Percentiles rank a stretch among this genome's conserved stretches.
phyloP scores from a whole-genome alignment of 768 basidiomycete genomes.

The Sporobolomyces phaffii region DNA sequence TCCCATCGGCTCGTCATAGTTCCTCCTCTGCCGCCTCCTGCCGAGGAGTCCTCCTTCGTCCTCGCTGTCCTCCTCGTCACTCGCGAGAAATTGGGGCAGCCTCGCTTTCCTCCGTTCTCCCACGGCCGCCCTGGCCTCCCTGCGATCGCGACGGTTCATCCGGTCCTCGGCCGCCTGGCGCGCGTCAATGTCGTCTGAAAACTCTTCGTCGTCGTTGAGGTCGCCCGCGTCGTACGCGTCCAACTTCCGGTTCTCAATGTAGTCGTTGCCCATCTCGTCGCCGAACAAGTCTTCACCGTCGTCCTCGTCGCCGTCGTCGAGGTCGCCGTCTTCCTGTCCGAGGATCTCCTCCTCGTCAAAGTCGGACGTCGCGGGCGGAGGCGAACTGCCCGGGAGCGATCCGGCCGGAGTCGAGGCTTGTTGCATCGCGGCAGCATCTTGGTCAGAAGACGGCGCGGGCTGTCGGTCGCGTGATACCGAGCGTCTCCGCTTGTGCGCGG shows the following conservation, averaged over 20 bases:
- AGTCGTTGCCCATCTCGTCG: conserved; percentile 70
- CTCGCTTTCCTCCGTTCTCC: conserved; percentile 67
- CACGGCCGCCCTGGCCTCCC: conserved; percentile 59
- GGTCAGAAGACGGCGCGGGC: conserved; percentile 5
- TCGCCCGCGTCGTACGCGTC: conserved; percentile 83
- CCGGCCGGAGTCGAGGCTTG: conserved; percentile 51
- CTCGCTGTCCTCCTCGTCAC: conserved; percentile 68
- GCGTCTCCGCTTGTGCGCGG: conserved; percentile 32
- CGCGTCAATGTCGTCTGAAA: conserved; percentile 60
- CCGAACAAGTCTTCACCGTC: conserved; percentile 91
- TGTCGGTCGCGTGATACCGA: conserved; percentile 9
- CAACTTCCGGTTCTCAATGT: conserved; percentile 70
- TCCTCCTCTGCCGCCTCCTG: conserved; percentile 70
- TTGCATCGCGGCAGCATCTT: not conserved
- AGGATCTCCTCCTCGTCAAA: conserved; percentile 66
- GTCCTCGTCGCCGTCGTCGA: conserved; percentile 56
- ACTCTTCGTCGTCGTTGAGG: conserved; percentile 70
- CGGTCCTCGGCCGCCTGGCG: conserved; percentile 75
- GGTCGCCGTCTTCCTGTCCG: conserved; percentile 52
- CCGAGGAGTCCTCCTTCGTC: conserved; percentile 59
- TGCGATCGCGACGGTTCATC: conserved; percentile 82
- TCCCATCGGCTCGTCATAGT: conserved; percentile 84
- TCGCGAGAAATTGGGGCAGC: conserved; percentile 80
- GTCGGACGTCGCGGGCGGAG: conserved; percentile 65
- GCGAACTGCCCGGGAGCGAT: conserved; percentile 78